A percentile compares a stretch with the other conserved stretches of the same genome.
Conservation (phyloP, 305 asterid species). For the Petunia hybrid region DNA sequence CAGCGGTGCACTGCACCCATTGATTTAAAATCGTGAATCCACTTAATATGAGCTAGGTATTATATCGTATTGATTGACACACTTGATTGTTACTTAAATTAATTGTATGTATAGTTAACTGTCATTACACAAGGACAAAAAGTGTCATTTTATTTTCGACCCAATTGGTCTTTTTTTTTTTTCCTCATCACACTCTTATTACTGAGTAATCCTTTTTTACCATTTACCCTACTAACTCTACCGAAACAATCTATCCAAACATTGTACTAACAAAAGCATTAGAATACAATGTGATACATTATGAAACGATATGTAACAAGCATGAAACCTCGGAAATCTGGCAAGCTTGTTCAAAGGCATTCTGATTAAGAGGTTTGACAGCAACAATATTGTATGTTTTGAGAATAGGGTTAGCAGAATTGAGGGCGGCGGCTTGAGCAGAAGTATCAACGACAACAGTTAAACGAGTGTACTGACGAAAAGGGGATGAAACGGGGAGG, state of each 20-base stretch:
- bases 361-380: slow-evolving; percentile 67
- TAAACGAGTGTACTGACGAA: slow-evolving; percentile 81
- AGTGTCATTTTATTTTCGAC: too few species aligned
- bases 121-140: too few species aligned
- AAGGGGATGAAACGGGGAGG: slow-evolving; percentile 62
- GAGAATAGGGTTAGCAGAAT: slow-evolving; percentile 66
- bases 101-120: too few species aligned
- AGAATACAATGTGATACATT: too few species aligned
- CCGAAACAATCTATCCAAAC: not conserved
- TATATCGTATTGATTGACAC: too few species aligned
- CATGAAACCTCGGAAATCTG: slow-evolving; percentile 67
- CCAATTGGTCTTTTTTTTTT: too few species aligned
- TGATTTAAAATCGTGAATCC: not conserved
- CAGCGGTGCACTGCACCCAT: not conserved
- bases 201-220: too few species aligned
- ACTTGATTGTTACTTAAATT: too few species aligned
- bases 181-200: too few species aligned
- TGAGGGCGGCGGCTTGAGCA: slow-evolving; percentile 65
- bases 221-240: not conserved
- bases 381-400: slow-evolving; percentile 74
- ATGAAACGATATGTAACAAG: not conserved
- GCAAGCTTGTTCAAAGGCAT: slow-evolving; percentile 77
- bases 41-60: not conserved
- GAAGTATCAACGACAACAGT: slow-evolving; percentile 63
- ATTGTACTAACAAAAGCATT: not conserved